Conservation (phyloP, 805 yeast species). For the Teunomyces kruisii region DNA sequence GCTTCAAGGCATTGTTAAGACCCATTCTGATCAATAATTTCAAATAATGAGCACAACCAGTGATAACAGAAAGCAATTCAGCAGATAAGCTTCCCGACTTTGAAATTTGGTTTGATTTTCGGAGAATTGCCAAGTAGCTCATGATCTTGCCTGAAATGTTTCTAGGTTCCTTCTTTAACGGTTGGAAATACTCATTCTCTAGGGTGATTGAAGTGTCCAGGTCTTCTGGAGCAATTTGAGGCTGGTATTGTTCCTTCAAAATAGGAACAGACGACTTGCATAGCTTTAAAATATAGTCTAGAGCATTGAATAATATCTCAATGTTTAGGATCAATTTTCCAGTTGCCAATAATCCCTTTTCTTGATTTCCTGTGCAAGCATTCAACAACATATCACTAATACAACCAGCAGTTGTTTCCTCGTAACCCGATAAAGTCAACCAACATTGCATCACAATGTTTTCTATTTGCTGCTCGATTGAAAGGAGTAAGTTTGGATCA, state of each 20-base stretch:
- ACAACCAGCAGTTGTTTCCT: slow-evolving; percentile 85
- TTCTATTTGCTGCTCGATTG: slow-evolving; percentile 66
- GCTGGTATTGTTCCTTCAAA: slow-evolving; percentile 6
- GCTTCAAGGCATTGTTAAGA: slow-evolving; percentile 69
- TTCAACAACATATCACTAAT: slow-evolving; percentile 88
- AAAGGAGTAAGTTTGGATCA: slow-evolving; percentile 50
- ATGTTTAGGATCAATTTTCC: slow-evolving; percentile 71
- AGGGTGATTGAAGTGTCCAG: slow-evolving; percentile 10
- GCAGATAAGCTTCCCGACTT: slow-evolving; percentile 53
- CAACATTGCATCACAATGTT: slow-evolving; percentile 64
- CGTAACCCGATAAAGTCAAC: slow-evolving; percentile 84
- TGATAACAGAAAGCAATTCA: slow-evolving; percentile 73
- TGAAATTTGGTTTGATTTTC: slow-evolving; percentile 52
- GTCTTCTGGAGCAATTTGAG: slow-evolving; percentile 11
- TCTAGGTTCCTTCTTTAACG: slow-evolving; percentile 66
- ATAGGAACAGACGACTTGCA: slow-evolving; percentile 9
- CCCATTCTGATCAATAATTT: slow-evolving; percentile 83
- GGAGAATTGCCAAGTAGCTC: slow-evolving; percentile 78
- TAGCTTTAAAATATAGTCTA: slow-evolving; percentile 44
- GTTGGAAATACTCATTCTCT: slow-evolving; percentile 33
- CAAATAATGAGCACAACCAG: slow-evolving; percentile 89
- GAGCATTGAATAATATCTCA: slow-evolving; percentile 73
- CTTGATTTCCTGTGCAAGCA: slow-evolving; percentile 72
- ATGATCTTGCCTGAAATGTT: slow-evolving; percentile 86
- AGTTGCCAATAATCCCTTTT: slow-evolving; percentile 66